These are phyloP conservation scores for Populus hybrid DNA, from an alignment of 441 rosid species.

Conservation along the genomic window DNA sequence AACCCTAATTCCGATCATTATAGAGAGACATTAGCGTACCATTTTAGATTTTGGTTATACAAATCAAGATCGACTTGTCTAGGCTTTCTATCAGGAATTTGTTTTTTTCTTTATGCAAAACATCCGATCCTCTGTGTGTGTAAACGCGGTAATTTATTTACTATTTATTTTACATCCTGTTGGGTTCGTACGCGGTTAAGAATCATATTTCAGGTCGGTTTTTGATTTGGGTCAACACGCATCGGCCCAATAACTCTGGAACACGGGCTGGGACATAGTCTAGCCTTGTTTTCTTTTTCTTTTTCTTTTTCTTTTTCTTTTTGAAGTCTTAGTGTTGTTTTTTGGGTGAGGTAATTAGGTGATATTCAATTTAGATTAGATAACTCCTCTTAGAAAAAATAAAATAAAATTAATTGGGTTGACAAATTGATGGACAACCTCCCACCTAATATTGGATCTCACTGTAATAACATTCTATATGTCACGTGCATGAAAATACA, in stretches of 20 bases:
- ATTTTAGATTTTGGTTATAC: constrained; percentile 7
- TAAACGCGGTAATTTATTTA: not conserved
- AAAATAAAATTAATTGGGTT: not conserved
- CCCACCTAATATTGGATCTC: not conserved
- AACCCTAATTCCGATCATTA: not conserved
- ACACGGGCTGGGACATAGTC: not conserved
- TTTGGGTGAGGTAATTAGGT: not conserved
- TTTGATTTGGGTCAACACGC: not conserved
- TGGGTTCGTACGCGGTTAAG: not conserved
- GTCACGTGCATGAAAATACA: no score
- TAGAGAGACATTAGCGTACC: constrained; percentile 13
- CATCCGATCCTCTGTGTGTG: no score
- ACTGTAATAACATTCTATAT: not conserved
- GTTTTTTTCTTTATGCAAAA: not conserved
- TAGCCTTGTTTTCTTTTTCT: not conserved
- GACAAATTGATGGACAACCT: not conserved
- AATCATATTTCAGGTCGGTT: not conserved
- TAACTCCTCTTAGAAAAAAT: not conserved
- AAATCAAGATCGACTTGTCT: not conserved
- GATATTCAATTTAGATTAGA: not conserved
- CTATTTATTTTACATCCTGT: not conserved
- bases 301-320: not conserved
- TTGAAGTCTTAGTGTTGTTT: not conserved
- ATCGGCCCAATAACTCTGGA: not conserved
- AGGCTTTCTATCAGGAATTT: not conserved